phyloP scores from a whole-genome alignment of 1,284 basidiomycete genomes.

The Phellopilus nigrolimitatus region DNA sequence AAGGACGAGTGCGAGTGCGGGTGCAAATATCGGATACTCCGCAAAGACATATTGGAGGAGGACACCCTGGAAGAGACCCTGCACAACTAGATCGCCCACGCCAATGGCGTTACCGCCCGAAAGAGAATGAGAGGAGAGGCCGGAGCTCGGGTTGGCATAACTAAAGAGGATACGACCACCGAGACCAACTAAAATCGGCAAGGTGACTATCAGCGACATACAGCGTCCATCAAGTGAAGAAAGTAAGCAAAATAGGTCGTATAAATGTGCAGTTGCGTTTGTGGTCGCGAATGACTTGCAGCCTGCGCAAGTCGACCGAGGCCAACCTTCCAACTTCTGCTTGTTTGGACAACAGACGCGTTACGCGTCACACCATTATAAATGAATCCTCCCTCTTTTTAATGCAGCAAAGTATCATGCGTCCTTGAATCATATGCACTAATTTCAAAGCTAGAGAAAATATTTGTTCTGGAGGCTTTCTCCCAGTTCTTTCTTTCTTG shows the following conservation, averaged over 20 bases:
- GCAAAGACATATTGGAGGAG: constrained; percentile 61
- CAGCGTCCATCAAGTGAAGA: constrained; percentile 4
- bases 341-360: too few relatives aligned
- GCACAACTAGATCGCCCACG: constrained; percentile 52
- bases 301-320: constrained; percentile 10
- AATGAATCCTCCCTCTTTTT: too few relatives aligned
- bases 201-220: constrained; percentile 33
- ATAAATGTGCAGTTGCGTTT: background rate
- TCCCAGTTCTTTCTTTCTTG: too few relatives aligned
- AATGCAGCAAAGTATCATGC: too few relatives aligned
- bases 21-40: constrained; percentile 47
- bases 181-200: constrained; percentile 47
- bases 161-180: constrained; percentile 67
- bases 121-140: constrained; percentile 30
- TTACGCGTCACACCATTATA: too few relatives aligned
- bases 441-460: too few relatives aligned
- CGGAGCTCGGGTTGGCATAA: constrained; percentile 40
- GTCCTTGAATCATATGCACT: too few relatives aligned
- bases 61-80: constrained; percentile 71
- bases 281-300: background rate
- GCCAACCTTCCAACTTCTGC: too few relatives aligned
- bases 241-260: background rate
- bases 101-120: constrained; percentile 21
- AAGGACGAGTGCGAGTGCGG: constrained; percentile 53
- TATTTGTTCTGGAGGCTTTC: too few relatives aligned